These are phyloP conservation scores for Shiraia bambusicola DNA, from an alignment of 2,329 filamentous ascomycete genomes.

Conservation along the genomic window DNA sequence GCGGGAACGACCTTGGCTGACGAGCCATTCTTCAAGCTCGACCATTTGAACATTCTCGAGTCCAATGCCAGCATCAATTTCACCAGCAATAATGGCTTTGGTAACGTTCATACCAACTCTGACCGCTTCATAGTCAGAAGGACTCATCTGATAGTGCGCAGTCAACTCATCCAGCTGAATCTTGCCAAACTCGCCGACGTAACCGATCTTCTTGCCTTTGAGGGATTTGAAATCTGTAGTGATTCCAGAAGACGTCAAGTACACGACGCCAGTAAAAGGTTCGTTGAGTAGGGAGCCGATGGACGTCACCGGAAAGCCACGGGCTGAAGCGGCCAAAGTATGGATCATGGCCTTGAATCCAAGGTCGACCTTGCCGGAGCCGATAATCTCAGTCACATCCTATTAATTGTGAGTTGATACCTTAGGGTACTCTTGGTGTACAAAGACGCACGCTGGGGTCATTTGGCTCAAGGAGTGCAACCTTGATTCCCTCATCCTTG, in stretches of 20 bases:
- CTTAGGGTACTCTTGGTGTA: not conserved
- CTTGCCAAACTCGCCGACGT: constrained; percentile 78
- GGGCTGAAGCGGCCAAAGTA: constrained; percentile 75
- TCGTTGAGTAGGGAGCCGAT: constrained; percentile 76
- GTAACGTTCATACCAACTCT: constrained; percentile 81
- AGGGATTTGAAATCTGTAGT: constrained; percentile 73
- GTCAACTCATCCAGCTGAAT: constrained; percentile 83
- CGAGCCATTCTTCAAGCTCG: constrained; percentile 75
- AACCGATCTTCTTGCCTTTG: constrained; percentile 75
- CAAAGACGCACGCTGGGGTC: constrained; percentile 63
- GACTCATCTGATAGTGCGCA: constrained; percentile 73
- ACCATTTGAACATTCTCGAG: constrained; percentile 85
- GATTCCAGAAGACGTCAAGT: constrained; percentile 73
- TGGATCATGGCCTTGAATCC: constrained; percentile 86
- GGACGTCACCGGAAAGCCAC: constrained; percentile 70
- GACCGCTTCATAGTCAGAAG: constrained; percentile 72
- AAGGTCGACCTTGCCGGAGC: constrained; percentile 72
- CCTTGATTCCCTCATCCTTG: constrained; percentile 73
- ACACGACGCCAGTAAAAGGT: constrained; percentile 77
- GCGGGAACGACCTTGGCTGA: constrained; percentile 61
- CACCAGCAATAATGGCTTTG: constrained; percentile 71
- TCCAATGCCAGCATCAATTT: constrained; percentile 73
- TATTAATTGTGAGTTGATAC: constrained; percentile 30
- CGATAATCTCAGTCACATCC: constrained; percentile 81
- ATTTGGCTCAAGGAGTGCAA: constrained; percentile 75